phyloP scores from a whole-genome alignment of 345 rosid genomes.

The Camelina sativa region DNA sequence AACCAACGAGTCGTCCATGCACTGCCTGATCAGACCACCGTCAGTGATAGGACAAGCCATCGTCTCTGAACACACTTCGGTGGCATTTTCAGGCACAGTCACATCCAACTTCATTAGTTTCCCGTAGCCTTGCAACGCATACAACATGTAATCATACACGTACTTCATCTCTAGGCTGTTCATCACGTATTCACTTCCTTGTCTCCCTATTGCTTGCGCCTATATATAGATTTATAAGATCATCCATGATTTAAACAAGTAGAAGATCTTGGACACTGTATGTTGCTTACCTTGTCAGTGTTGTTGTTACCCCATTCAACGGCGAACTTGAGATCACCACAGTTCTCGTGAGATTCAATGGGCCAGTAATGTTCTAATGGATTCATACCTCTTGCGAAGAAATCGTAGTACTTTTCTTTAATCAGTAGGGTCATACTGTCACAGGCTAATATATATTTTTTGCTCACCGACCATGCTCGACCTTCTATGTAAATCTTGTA shows the following conservation, averaged over 20 bases:
- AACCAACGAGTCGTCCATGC: constrained; percentile 59
- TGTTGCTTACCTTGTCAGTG: constrained; percentile 41
- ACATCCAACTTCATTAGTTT: constrained; percentile 58
- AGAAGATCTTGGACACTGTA: not conserved
- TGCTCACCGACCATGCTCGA: constrained; percentile 58
- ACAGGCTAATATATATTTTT: constrained; percentile 56
- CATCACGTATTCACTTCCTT: constrained; percentile 52
- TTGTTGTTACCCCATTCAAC: constrained; percentile 62
- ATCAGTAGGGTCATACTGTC: constrained; percentile 51
- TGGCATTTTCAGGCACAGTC: constrained; percentile 44
- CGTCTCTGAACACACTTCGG: constrained; percentile 50
- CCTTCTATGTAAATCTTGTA: constrained; percentile 64
- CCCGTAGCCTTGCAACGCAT: constrained; percentile 52
- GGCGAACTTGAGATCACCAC: constrained; percentile 53
- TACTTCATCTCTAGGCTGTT: constrained; percentile 53
- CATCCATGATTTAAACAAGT: not conserved
- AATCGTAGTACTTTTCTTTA: constrained; percentile 48
- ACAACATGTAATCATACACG: constrained; percentile 69
- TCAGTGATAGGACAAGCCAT: constrained; percentile 47
- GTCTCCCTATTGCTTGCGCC: constrained; percentile 59
- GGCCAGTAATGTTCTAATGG: constrained; percentile 63
- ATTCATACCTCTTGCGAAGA: constrained; percentile 53
- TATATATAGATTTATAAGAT: constrained; percentile 23
- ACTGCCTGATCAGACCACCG: constrained; percentile 43
- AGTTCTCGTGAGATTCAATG: constrained; percentile 42